Evolutionary conservation across 352 stramenopile species (phyloP).

Genomic region (Phytophthora kernoviae): DNA sequence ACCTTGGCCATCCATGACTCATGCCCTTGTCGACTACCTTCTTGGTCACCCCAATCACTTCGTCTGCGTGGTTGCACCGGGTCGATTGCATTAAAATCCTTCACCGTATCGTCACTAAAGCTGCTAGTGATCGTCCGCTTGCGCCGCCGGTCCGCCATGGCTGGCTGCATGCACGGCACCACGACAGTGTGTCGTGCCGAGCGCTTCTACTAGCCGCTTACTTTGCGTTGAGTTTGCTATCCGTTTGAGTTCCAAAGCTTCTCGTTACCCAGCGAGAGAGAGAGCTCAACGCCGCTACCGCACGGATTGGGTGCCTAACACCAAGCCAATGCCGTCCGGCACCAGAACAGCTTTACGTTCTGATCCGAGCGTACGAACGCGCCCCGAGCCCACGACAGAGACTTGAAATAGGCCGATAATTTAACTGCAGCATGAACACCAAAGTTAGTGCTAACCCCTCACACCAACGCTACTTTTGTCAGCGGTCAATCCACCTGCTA

Average conservation of each 20-base stretch:
- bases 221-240: constrained; percentile 8
- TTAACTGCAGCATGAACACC: too few species aligned
- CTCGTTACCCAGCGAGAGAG: constrained; percentile 7
- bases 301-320: too few species aligned
- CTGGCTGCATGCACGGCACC: constrained; percentile 8
- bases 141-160: constrained; percentile 48
- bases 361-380: too few species aligned
- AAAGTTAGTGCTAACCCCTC: too few species aligned
- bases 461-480: too few species aligned
- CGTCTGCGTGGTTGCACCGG: constrained; percentile 16
- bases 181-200: constrained; percentile 1
- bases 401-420: too few species aligned
- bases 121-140: constrained; percentile 37
- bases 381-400: too few species aligned
- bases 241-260: constrained; percentile 16
- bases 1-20: constrained; percentile 81
- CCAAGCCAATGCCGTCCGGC: background rate
- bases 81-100: constrained; percentile 45
- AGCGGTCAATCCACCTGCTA: too few species aligned
- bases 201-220: constrained; percentile 1
- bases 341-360: constrained; percentile 16
- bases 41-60: constrained; percentile 28
- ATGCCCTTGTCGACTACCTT: constrained; percentile 20
- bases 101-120: constrained; percentile 27
- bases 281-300: constrained; percentile 10